phyloP scores from a whole-genome alignment of 1,139 yeast genomes.

The Debaryomycetaceae sp. region DNA sequence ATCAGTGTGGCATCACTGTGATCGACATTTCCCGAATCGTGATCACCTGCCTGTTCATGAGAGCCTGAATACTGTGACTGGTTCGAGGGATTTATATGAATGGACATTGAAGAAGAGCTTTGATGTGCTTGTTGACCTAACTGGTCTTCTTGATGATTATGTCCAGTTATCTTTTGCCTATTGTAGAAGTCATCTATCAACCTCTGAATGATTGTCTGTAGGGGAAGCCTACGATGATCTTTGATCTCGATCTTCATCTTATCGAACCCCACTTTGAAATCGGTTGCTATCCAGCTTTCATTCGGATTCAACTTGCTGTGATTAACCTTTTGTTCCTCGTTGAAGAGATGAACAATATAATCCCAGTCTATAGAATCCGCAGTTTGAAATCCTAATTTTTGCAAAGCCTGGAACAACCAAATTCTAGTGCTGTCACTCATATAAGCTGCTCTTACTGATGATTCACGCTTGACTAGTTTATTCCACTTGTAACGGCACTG shows the following conservation, averaged over 20 bases:
- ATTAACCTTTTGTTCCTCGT: constrained; percentile 7
- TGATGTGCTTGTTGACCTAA: not conserved
- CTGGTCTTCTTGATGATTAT: not conserved
- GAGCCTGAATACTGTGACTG: not conserved
- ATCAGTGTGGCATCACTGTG: constrained; percentile 25
- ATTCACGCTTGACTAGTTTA: constrained; percentile 64
- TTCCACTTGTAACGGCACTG: constrained; percentile 97
- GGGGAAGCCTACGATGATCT: constrained; percentile 24
- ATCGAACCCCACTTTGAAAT: constrained; percentile 35
- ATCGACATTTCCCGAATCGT: constrained; percentile 2
- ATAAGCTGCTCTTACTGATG: constrained; percentile 44
- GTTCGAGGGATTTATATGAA: not conserved
- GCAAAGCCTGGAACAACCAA: constrained; percentile 55
- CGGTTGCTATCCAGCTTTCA: constrained; percentile 27
- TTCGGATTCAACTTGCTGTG: constrained; percentile 6
- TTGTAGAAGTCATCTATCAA: constrained; percentile 18
- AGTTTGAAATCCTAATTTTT: constrained; percentile 44
- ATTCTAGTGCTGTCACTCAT: constrained; percentile 50
- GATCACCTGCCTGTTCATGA: not conserved
- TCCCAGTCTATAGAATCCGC: constrained; percentile 62
- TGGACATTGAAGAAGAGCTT: not conserved
- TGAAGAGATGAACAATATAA: constrained; percentile 8
- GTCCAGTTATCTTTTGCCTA: constrained; percentile 5
- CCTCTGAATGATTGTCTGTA: constrained; percentile 21
- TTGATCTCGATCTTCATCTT: constrained; percentile 28